Evolutionary conservation across 2,329 filamentous ascomycete genomes (phyloP).

Genomic region (Talaromyces sp.): DNA sequence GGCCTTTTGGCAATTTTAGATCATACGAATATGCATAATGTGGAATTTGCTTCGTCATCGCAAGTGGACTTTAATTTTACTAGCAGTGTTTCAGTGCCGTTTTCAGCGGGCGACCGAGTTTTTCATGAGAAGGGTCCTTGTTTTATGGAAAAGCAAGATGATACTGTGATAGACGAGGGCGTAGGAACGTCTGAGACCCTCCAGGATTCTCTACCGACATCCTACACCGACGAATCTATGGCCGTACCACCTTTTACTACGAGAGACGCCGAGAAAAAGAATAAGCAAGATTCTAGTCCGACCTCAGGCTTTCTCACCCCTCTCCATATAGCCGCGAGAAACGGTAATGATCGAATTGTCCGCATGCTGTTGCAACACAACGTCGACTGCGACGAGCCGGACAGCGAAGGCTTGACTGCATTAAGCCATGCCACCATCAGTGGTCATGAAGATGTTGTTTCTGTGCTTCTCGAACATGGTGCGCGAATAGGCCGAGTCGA

Average conservation of each 20-base stretch:
- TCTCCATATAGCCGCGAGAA: conserved; percentile 3
- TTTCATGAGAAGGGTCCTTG: background rate
- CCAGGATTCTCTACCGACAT: background rate
- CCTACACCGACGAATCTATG: background rate
- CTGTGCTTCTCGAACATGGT: background rate
- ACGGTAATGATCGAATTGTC: conserved; percentile 4
- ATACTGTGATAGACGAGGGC: background rate
- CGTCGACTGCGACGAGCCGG: conserved; percentile 4
- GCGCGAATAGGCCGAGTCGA: background rate
- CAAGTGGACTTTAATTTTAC: background rate
- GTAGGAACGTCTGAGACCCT: background rate
- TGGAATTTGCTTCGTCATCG: background rate
- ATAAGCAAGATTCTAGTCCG: background rate
- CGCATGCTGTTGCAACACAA: background rate
- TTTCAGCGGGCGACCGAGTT: background rate
- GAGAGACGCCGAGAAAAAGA: background rate
- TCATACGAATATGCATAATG: background rate
- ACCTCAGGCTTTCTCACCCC: background rate
- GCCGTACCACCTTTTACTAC: background rate
- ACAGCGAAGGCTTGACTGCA: conserved; percentile 12
- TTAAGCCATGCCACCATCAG: conserved; percentile 9
- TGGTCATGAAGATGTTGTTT: background rate
- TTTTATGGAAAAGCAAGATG: no score
- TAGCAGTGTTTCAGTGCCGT: background rate
- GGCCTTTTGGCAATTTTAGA: background rate